Base-by-base conservation (phyloP, 1,139 yeast species). In the Debaryomycetaceae sp. region DNA sequence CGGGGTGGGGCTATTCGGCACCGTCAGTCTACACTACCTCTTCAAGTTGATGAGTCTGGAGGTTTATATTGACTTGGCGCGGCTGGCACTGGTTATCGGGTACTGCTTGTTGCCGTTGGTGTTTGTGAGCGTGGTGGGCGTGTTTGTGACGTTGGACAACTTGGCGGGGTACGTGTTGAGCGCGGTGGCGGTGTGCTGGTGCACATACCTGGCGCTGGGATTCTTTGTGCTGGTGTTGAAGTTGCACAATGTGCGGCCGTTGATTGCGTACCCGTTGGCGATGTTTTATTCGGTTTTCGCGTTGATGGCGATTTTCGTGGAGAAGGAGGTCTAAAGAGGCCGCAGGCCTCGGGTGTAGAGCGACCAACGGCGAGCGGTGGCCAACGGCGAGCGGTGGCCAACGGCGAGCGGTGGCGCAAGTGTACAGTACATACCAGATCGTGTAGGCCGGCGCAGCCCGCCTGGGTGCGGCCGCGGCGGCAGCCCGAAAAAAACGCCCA, bases 211-310 rank as follows among this genome's bases (percentile, higher is more conserved):
- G 1, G 88, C 97, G 0, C 83, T 95, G 12, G 97, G 96, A 2
- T 85, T 91, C 51, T 85, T 93, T 46, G 95, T 88, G 37, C 76
- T 91, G 8, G 89, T 85, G 20, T 66, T 91, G 48, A 85, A 80
- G 48, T 68, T 93, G 40, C 79, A 82, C 35, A 85, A 88, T 45
- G 95, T 91, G 44, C 75, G 98, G 48, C 81, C 84, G 6, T 72
- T 91, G 43, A 84, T 91, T 40, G 98, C 97, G 2, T 91, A 93
- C 54, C 99, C 99, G 1, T 68, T 91, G 48, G 81, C 84, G 12
- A 78, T 91, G 63, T 91, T 91, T 53, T 91, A 93, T 65, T 78
- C 89, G 34, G 93, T 91, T 4, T 93, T 93, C 68, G 96, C 96
- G 21, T 71, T 93, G 44, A 88, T 91, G 95, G 94, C 97, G 4